phyloP scores from a whole-genome alignment of 192 early-diverging fungal genomes.

The Coemansia sp. region DNA sequence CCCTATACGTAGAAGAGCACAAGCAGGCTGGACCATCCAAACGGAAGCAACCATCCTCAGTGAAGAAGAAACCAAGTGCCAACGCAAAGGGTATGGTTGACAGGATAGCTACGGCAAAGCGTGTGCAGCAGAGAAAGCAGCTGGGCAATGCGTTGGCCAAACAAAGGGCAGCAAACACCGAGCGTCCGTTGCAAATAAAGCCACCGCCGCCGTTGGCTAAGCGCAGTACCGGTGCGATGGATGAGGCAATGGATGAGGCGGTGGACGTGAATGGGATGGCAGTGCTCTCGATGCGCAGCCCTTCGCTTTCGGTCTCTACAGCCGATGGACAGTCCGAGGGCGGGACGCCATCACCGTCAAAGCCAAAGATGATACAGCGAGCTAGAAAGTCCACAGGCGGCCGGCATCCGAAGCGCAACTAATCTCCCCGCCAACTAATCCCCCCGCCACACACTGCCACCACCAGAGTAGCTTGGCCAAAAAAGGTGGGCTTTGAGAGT shows the following conservation, averaged over 20 bases:
- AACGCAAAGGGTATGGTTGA: slow-evolving; percentile 8
- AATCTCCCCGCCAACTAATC: too few species aligned
- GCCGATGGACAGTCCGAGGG: not conserved
- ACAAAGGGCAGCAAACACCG: not conserved
- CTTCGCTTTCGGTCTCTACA: not conserved
- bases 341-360: not conserved
- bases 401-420: not conserved
- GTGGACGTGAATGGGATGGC: not conserved
- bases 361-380: slow-evolving; percentile 4
- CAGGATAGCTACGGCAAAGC: slow-evolving; percentile 33
- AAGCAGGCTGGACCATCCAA: not conserved
- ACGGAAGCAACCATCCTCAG: not conserved
- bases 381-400: slow-evolving; percentile 45
- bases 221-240: slow-evolving; percentile 1
- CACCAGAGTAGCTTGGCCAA: too few species aligned
- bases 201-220: slow-evolving; percentile 27
- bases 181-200: slow-evolving; percentile 1
- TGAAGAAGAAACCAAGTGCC: not conserved
- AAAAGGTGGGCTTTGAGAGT: too few species aligned
- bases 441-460: not conserved
- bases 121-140: slow-evolving; percentile 37
- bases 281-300: not conserved
- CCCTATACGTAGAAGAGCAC: not conserved
- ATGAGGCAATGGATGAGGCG: not conserved
- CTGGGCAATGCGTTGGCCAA: slow-evolving; percentile 13